phyloP scores from a whole-genome alignment of 2,329 filamentous ascomycete genomes.

The Ciborinia camelliae region DNA sequence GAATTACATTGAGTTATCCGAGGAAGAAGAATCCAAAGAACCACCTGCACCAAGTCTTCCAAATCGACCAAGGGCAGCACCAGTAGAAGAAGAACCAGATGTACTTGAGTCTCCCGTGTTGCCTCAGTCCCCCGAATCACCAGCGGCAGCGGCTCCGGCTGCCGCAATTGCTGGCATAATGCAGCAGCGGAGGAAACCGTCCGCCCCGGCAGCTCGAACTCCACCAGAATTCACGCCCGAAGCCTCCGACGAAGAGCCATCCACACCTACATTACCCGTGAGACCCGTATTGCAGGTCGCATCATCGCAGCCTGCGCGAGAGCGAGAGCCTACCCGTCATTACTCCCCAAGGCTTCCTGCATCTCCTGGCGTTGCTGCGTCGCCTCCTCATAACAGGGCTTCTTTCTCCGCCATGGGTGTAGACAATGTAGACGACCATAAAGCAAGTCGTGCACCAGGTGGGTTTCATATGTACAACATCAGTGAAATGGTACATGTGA shows the following conservation, averaged over 20 bases:
- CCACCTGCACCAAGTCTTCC: constrained; percentile 38
- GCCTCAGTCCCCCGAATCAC: constrained; percentile 20
- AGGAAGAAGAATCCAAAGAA: constrained; percentile 39
- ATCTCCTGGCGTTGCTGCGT: constrained; percentile 42
- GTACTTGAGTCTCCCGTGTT: constrained; percentile 10
- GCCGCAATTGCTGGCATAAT: constrained; percentile 55
- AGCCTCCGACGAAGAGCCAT: constrained; percentile 62
- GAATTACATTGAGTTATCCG: constrained; percentile 82
- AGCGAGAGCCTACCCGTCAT: constrained; percentile 28
- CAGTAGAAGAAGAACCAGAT: constrained; percentile 25
- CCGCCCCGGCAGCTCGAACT: constrained; percentile 37
- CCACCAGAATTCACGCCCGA: constrained; percentile 62
- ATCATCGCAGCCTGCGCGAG: constrained; percentile 39
- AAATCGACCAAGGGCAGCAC: constrained; percentile 37
- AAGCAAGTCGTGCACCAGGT: constrained; percentile 57
- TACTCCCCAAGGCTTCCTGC: constrained; percentile 41
- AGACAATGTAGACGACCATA: constrained; percentile 46
- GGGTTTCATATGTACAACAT: constrained; percentile 95
- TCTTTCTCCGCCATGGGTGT: constrained; percentile 38
- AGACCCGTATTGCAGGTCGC: constrained; percentile 57
- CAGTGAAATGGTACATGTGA: constrained; percentile 89
- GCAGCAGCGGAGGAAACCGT: constrained; percentile 34
- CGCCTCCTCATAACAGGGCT: constrained; percentile 53
- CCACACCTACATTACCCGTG: constrained; percentile 58
- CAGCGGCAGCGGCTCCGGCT: constrained; percentile 32